A percentile compares a stretch with the other conserved stretches of the same genome.
These are phyloP conservation scores for Dillenia turbinata DNA, from an alignment of 164 flowering plant genomes.

Conservation along the genomic window DNA sequence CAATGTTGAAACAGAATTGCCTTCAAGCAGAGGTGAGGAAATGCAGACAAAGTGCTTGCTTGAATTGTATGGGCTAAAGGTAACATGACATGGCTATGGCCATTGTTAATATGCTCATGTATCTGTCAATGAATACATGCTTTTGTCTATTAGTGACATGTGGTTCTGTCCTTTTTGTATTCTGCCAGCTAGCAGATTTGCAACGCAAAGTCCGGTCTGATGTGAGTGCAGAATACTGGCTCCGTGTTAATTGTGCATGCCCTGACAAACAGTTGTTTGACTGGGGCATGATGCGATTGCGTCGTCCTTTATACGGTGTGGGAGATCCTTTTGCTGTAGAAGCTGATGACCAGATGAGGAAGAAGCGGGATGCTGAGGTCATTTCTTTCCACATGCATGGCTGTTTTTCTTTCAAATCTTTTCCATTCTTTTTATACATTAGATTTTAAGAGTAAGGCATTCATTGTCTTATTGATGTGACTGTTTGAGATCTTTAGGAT, in stretches of 20 bases:
- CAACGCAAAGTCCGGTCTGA: constrained; percentile 82
- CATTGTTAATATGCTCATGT: neutral
- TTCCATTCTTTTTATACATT: too few relatives aligned
- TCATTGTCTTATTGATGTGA: too few relatives aligned
- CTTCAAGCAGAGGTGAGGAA: constrained; percentile 87
- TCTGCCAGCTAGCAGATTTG: constrained; percentile 72
- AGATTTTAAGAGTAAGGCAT: too few relatives aligned
- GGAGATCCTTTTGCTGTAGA: constrained; percentile 80
- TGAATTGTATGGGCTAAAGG: constrained; percentile 96
- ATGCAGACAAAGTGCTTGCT: constrained; percentile 92
- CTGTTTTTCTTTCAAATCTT: constrained; percentile 1
- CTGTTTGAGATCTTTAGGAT: too few relatives aligned
- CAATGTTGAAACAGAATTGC: constrained; percentile 61
- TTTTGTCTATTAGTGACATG: constrained; percentile 21
- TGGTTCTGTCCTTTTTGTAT: constrained; percentile 26
- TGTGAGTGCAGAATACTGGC: constrained; percentile 87
- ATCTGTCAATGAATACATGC: neutral
- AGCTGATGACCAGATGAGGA: constrained; percentile 76
- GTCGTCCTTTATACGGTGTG: constrained; percentile 65
- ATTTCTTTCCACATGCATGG: constrained; percentile 4
- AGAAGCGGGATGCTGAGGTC: constrained; percentile 93
- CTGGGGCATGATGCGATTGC: constrained; percentile 87
- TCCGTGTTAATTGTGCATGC: constrained; percentile 63
- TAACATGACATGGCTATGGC: constrained; percentile 15
- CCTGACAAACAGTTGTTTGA: constrained; percentile 81